Evolutionary conservation across 257 asterid genomes (phyloP).

Genomic region (Scutellaria minor): DNA sequence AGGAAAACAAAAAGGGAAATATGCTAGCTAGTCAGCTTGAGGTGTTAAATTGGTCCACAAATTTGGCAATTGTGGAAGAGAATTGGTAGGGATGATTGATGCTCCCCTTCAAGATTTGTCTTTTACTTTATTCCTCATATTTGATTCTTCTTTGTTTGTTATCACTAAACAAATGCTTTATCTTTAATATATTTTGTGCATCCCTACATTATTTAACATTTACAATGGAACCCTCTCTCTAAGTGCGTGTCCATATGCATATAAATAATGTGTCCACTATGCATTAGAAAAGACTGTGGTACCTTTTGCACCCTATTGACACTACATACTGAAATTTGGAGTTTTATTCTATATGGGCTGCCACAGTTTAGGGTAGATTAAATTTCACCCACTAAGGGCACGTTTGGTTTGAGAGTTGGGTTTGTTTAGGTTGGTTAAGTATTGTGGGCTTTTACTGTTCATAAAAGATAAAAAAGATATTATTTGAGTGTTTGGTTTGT

Average conservation of each 20-base stretch:
- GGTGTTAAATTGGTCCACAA: slow-evolving; percentile 39
- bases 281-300: slow-evolving; percentile 31
- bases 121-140: slow-evolving; percentile 43
- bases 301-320: slow-evolving; percentile 36
- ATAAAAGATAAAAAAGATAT: too few species aligned
- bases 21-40: slow-evolving; percentile 3
- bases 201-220: neutral
- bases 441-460: too few species aligned
- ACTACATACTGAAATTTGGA: slow-evolving; percentile 28
- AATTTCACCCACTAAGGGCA: neutral
- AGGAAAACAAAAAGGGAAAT: neutral
- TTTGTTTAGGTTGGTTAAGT: too few species aligned
- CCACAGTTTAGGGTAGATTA: neutral
- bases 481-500: too few species aligned
- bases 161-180: neutral
- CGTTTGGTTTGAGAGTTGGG: too few species aligned
- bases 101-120: slow-evolving; percentile 40
- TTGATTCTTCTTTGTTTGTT: slow-evolving; percentile 40
- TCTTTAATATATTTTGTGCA: neutral
- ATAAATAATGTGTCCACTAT: slow-evolving; percentile 17
- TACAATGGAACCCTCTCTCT: neutral
- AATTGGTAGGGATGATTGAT: slow-evolving; percentile 35
- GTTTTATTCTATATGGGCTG: neutral
- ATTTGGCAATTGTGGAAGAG: slow-evolving; percentile 40
- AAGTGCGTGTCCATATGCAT: neutral